Percentiles rank a stretch among this genome's conserved stretches.
phyloP scores from a whole-genome alignment of 768 basidiomycete species.

The Hypsizygus marmoreus region DNA sequence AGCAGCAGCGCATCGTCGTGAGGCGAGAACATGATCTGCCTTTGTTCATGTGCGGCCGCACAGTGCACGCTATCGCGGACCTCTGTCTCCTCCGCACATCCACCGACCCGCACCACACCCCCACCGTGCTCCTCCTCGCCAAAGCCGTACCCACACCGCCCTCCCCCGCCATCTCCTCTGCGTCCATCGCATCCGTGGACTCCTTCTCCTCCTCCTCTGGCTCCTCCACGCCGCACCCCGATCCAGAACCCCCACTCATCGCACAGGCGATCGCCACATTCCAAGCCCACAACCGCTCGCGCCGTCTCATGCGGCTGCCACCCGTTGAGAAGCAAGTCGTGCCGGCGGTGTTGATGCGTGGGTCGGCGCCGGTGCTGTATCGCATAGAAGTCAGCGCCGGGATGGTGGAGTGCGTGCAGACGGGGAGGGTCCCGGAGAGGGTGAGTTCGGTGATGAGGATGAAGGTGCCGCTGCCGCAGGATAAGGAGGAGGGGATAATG shows the following conservation, averaged over 20 bases:
- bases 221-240: slow-evolving; percentile 1
- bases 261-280: slow-evolving; percentile 22
- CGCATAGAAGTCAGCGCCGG: slow-evolving; percentile 16
- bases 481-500: slow-evolving; percentile 12
- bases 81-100: slow-evolving; percentile 14
- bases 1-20: slow-evolving; percentile 11
- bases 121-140: slow-evolving; percentile 15
- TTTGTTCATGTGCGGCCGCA: slow-evolving; percentile 22
- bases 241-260: slow-evolving; percentile 16
- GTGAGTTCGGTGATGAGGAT: slow-evolving; percentile 14
- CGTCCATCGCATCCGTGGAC: neutral
- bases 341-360: slow-evolving; percentile 16
- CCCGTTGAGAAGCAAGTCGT: slow-evolving; percentile 12
- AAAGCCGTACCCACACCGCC: slow-evolving; percentile 13
- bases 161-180: neutral
- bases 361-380: slow-evolving; percentile 19
- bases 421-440: slow-evolving; percentile 12
- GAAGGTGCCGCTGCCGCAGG: slow-evolving; percentile 1
- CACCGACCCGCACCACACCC: neutral
- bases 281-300: slow-evolving; percentile 19
- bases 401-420: slow-evolving; percentile 21
- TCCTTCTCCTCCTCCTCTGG: neutral
- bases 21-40: slow-evolving; percentile 17
- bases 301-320: slow-evolving; percentile 16
- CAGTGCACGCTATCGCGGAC: slow-evolving; percentile 18